Conservation (phyloP, 2,329 filamentous ascomycete genomes). For the Ophiostoma sp. region DNA sequence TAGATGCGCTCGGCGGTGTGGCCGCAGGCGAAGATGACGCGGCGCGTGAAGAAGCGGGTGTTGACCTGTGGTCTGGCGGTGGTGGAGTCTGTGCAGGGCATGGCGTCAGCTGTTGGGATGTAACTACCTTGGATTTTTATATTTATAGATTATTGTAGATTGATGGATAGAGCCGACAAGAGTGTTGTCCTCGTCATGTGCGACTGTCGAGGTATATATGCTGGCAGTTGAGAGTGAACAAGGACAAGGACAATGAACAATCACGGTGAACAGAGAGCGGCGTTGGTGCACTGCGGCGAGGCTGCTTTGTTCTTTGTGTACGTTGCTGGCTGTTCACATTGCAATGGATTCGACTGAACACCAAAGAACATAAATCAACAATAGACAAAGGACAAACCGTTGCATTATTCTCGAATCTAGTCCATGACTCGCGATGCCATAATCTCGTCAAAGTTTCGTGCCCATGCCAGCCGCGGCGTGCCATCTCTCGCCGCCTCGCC, state of each 20-base stretch:
- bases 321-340: neutral
- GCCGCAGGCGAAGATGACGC: conserved; percentile 22
- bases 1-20: conserved; percentile 17
- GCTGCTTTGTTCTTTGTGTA: neutral
- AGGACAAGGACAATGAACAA: neutral
- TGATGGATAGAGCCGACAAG: too few species aligned
- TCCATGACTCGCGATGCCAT: conserved; percentile 28
- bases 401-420: neutral
- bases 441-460: conserved; percentile 42
- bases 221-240: neutral
- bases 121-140: too few species aligned
- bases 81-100: neutral
- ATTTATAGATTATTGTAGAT: too few species aligned
- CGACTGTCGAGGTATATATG: neutral
- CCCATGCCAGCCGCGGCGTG: conserved; percentile 38
- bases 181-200: neutral
- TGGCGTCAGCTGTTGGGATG: neutral
- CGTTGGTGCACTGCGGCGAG: neutral
- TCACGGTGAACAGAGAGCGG: conserved; percentile 1
- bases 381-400: neutral
- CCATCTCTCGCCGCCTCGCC: neutral
- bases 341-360: neutral
- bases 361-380: neutral
- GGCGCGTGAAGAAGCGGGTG: conserved; percentile 16
- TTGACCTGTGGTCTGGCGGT: neutral